Percentiles rank a stretch among this genome's conserved stretches.
phyloP scores from a whole-genome alignment of 2,329 filamentous ascomycete genomes.

The Xylariales sp. region DNA sequence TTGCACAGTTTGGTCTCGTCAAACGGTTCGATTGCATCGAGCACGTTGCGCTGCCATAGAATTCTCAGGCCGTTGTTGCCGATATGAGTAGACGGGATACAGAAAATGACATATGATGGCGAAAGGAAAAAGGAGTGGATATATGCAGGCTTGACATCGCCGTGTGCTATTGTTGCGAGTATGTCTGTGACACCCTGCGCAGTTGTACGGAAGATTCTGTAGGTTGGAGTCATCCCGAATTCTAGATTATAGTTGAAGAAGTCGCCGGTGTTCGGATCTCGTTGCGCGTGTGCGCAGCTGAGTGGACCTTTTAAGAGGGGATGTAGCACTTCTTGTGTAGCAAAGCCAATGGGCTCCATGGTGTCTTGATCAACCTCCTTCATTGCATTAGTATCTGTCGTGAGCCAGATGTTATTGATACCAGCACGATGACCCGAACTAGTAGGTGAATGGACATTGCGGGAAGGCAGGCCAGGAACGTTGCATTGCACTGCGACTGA shows the following conservation, averaged over 20 bases:
- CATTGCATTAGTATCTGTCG: slow-evolving; percentile 52
- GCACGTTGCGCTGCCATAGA: slow-evolving; percentile 60
- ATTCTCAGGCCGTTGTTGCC: slow-evolving; percentile 54
- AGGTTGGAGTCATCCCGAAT: slow-evolving; percentile 51
- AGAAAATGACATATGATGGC: slow-evolving; percentile 65
- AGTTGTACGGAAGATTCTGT: slow-evolving; percentile 65
- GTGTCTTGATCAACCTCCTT: slow-evolving; percentile 66
- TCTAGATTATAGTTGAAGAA: slow-evolving; percentile 80
- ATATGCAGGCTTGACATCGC: slow-evolving; percentile 56
- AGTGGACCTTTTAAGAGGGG: slow-evolving; percentile 63
- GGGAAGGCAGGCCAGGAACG: slow-evolving; percentile 49
- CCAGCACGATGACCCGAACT: slow-evolving; percentile 30
- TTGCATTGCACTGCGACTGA: slow-evolving; percentile 63
- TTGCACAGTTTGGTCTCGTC: slow-evolving; percentile 49
- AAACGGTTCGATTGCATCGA: slow-evolving; percentile 64
- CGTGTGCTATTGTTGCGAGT: slow-evolving; percentile 59
- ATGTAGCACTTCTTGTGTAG: slow-evolving; percentile 58
- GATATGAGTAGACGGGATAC: slow-evolving; percentile 64
- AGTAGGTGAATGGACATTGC: slow-evolving; percentile 12
- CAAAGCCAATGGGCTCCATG: slow-evolving; percentile 66
- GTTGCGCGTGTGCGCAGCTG: slow-evolving; percentile 67
- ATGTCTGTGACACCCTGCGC: slow-evolving; percentile 62
- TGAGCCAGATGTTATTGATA: slow-evolving; percentile 46
- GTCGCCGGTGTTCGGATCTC: slow-evolving; percentile 69
- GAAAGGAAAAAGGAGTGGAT: slow-evolving; percentile 82